Base-by-base conservation (phyloP, 441 rosid species). In the Pelargonium citronellum region DNA sequence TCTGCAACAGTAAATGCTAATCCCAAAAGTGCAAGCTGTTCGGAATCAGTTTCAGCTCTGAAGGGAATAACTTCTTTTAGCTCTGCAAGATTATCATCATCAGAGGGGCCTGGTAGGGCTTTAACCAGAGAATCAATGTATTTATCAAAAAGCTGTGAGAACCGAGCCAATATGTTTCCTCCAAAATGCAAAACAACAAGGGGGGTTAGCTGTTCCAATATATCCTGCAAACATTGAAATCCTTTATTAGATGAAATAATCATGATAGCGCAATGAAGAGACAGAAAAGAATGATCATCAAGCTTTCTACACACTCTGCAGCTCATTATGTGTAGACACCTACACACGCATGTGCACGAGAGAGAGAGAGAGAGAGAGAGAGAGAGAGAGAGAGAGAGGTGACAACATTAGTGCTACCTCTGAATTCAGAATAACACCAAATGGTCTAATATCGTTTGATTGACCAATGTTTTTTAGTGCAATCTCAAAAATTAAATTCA, bases 11-110 rank as follows among this genome's bases (percentile, higher is more conserved):
- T 90, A 83, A 91, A 94, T 37, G 99, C 97, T 69, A 85, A 80
- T 75, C 99, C 99, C 79, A 94, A 81, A 82, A 94, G 88, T 15
- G 93, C 89, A 74, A 94, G 96, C 80, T 91, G 91, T 79, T 94
- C 94, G 0, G 95, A 81, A 79, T 94, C 99, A 0, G 96, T 94
- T 84, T 91, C 97, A 70, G 90, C 93, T 84, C 94, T 85, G 64
- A 89, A 87, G 12, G 86, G 85, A 72, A 85, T 74, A 24, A 73
- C 78, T 70, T 90, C 96, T 82, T 91, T 91, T 69, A 89, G 84
- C 81, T 91, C 99, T 0, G 86, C 78, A 41, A 89, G 88, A 81
- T 78, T 85, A 69, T 94, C 97, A 64, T 94, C 99, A 64, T 94
- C 97, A 4, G 92, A 85, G 64, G 96, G 92, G 69, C 95, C 89